Evolutionary conservation across 2,329 filamentous ascomycete species (phyloP).

Genomic region (Pyrenophora seminiperda): DNA sequence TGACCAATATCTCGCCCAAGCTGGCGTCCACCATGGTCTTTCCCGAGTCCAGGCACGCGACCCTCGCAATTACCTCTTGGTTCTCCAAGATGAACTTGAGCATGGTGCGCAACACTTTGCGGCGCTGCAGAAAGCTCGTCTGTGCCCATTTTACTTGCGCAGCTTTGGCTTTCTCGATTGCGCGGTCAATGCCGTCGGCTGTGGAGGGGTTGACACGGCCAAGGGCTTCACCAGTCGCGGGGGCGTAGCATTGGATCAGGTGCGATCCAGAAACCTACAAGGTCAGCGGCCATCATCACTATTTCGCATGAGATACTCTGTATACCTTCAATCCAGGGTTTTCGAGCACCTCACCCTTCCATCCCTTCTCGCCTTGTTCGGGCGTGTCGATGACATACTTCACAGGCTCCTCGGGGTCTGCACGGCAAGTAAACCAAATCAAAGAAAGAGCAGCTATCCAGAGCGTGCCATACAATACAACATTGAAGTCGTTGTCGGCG

Average conservation of each 20-base stretch:
- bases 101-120: conserved; percentile 79
- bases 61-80: conserved; percentile 81
- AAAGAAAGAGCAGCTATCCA: conserved; percentile 31
- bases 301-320: background rate
- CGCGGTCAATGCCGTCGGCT: conserved; percentile 75
- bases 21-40: conserved; percentile 96
- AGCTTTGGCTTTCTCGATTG: conserved; percentile 71
- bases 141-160: conserved; percentile 79
- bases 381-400: conserved; percentile 67
- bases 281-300: conserved; percentile 9
- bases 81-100: conserved; percentile 84
- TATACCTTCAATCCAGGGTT: conserved; percentile 64
- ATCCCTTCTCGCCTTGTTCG: conserved; percentile 60
- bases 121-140: conserved; percentile 77
- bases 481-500: conserved; percentile 31
- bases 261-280: conserved; percentile 63
- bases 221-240: conserved; percentile 84
- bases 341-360: conserved; percentile 63
- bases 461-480: conserved; percentile 24
- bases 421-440: conserved; percentile 34
- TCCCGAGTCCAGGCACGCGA: conserved; percentile 89
- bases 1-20: conserved; percentile 93
- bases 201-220: conserved; percentile 79
- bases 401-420: conserved; percentile 52
- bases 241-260: conserved; percentile 82